These are phyloP conservation scores for Cystobasidium ongulense DNA, from an alignment of 768 basidiomycete genomes.

Conservation along the genomic window DNA sequence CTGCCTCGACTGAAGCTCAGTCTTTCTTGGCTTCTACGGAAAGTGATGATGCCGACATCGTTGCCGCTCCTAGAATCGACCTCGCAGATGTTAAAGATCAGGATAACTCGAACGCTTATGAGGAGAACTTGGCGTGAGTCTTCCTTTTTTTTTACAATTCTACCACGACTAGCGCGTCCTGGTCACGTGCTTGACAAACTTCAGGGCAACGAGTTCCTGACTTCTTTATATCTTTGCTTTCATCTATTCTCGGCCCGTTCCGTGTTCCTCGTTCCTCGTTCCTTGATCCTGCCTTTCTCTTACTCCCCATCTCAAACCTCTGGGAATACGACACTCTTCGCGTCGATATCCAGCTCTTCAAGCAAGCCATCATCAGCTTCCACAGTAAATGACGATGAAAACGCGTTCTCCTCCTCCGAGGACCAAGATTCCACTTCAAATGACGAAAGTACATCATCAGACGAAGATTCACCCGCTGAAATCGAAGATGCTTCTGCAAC, in stretches of 20 bases:
- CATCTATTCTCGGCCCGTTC: background rate
- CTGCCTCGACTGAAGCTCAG: background rate
- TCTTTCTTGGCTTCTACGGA: background rate
- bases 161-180: background rate
- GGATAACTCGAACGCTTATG: slow-evolving; percentile 2
- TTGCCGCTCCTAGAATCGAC: background rate
- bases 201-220: background rate
- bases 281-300: too few species aligned
- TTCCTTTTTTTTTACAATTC: background rate
- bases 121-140: slow-evolving; percentile 2
- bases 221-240: background rate
- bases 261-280: background rate
- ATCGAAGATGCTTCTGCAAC: background rate
- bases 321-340: background rate
- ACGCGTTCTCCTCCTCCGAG: background rate
- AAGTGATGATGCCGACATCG: background rate
- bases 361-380: background rate
- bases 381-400: background rate
- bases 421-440: background rate
- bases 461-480: background rate
- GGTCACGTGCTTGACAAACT: background rate
- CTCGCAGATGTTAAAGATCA: slow-evolving; percentile 7
- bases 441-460: background rate
- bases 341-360: background rate
- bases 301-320: too few species aligned